Percentiles rank a stretch among this genome's conserved stretches.
phyloP scores from a whole-genome alignment of 345 rosid genomes.

The Dipteronia dyeriana region DNA sequence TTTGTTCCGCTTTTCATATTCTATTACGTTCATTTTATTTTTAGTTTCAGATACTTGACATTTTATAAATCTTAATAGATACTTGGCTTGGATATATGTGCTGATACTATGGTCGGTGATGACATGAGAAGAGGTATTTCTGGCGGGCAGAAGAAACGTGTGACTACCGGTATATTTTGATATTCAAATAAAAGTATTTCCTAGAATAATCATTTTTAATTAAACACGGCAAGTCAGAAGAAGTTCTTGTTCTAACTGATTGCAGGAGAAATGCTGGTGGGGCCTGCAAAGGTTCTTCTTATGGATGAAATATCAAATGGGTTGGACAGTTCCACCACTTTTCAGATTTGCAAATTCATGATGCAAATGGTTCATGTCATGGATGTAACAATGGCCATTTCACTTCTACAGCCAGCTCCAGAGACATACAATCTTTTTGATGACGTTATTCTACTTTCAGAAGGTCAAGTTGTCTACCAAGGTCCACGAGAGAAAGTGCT shows the following conservation, averaged over 20 bases:
- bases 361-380: conserved; percentile 68
- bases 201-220: too few species aligned
- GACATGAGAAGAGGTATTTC: conserved; percentile 85
- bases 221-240: too few species aligned
- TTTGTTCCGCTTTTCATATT: conserved; percentile 12
- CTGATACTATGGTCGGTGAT: conserved; percentile 75
- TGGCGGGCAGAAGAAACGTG: conserved; percentile 82
- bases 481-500: conserved; percentile 67
- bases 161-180: conserved; percentile 62
- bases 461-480: conserved; percentile 70
- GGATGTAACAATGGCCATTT: conserved; percentile 62
- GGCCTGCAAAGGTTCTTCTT: conserved; percentile 81
- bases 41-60: conserved; percentile 1
- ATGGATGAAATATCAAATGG: conserved; percentile 99
- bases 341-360: conserved; percentile 67
- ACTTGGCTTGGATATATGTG: conserved; percentile 74
- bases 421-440: conserved; percentile 81
- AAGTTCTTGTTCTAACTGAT: too few species aligned
- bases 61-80: conserved; percentile 37
- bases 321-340: conserved; percentile 85
- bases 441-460: conserved; percentile 67
- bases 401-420: conserved; percentile 86
- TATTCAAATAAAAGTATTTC: too few species aligned
- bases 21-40: not conserved
- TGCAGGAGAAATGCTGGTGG: conserved; percentile 94